Percentiles rank a stretch among this genome's conserved stretches.
phyloP scores from a whole-genome alignment of 306 rosid species.

The Cucurbita pepo region DNA sequence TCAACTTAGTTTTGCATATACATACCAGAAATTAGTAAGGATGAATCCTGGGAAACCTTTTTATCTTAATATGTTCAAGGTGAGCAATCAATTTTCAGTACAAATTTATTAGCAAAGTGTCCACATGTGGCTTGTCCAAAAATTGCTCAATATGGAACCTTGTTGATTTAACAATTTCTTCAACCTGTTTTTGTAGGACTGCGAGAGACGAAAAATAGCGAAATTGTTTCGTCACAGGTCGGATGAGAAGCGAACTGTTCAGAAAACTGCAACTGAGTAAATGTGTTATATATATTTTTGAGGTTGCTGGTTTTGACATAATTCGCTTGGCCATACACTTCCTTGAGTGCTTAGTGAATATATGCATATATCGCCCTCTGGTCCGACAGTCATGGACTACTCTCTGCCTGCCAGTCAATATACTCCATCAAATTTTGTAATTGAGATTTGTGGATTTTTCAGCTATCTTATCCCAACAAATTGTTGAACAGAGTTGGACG shows the following conservation, averaged over 20 bases:
- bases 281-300: conserved; percentile 11
- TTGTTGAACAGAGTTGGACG: conserved; percentile 5
- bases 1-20: conserved; percentile 89
- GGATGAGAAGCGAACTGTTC: conserved; percentile 39
- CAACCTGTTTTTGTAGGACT: conserved; percentile 37
- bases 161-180: background rate
- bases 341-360: background rate
- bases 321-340: background rate
- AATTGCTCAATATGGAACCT: background rate
- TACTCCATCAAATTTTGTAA: background rate
- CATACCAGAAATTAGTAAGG: conserved; percentile 83
- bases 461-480: conserved; percentile 10
- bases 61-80: conserved; percentile 92
- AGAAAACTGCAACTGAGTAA: conserved; percentile 16
- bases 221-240: conserved; percentile 79
- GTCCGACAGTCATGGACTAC: conserved; percentile 1
- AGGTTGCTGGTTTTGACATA: conserved; percentile 15
- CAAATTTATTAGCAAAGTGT: background rate
- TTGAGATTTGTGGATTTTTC: conserved; percentile 3
- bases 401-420: background rate
- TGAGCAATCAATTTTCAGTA: conserved; percentile 13
- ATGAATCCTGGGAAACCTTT: conserved; percentile 75
- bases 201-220: conserved; percentile 85
- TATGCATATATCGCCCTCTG: background rate
- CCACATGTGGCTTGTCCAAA: background rate